Evolutionary conservation across 2,329 filamentous ascomycete species (phyloP), one percentile per base, ranked within the genome.

Genomic region (Penicillium sp.): DNA sequence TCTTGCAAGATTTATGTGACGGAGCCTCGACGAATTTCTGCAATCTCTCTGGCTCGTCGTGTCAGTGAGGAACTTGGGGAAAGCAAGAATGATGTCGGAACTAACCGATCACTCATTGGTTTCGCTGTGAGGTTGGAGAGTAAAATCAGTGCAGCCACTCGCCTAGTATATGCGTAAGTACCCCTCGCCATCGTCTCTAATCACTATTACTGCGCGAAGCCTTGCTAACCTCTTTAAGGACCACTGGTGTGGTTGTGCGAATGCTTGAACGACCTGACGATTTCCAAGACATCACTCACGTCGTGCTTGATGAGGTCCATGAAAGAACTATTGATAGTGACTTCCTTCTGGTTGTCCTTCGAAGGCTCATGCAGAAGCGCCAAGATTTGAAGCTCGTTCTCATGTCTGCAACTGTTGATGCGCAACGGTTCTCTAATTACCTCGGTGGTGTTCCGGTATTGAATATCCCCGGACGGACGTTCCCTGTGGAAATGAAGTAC

Each of bases 361-460:
- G 91, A 71, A 90, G 93, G 63, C 81, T 99, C 4, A 84, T 97
- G 78, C 75, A 84, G 34, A 85, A 86, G 65, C 85, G 94, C 55
- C 89, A 88, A 61, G 90, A 96, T 64, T 81, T 99, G 54, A 98
- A 96, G 76, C 90, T 99, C 20, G 84, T 99, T 39, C 84, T 99
- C 50, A 99, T 99, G 95, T 98, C 94, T 66, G 95, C 95, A 11
- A 99, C 95, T 0, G 92, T 99, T 7, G 92, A 99, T 74, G 92
- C 95, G 0, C 88, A 94, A 60, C 88, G 89, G 15, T 97, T 99
- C 73, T 97, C 95, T 0, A 86, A 86, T 11, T 99, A 98, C 71
- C 84, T 99, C 1, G 88, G 89, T 57, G 87, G 88, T 4, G 94
- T 94, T 0, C 94, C 94, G 0, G 87, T 98, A 42, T 81, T 99